Conservation (phyloP, 208 protist genomes). For the Crithidia mellificae region DNA sequence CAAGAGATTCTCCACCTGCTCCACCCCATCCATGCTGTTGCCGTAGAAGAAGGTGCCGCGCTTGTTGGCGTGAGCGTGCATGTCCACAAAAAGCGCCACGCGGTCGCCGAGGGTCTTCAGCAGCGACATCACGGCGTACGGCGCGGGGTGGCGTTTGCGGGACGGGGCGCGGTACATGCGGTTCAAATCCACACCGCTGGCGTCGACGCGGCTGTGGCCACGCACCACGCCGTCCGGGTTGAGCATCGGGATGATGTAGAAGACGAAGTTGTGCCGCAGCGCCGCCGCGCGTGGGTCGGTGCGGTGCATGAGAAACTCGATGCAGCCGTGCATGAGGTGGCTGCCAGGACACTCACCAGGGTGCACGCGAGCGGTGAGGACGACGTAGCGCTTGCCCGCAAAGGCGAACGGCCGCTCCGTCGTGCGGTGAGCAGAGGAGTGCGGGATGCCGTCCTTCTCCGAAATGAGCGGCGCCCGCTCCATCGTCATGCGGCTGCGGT, state of each 20-base stretch:
- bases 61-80: slow-evolving; percentile 95
- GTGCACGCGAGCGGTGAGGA: slow-evolving; percentile 92
- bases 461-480: slow-evolving; percentile 40
- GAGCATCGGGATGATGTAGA: slow-evolving; percentile 90
- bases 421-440: slow-evolving; percentile 54
- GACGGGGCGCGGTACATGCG: slow-evolving; percentile 89
- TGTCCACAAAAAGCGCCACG: slow-evolving; percentile 90
- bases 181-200: slow-evolving; percentile 92
- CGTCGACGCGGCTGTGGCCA: slow-evolving; percentile 93
- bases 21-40: slow-evolving; percentile 74
- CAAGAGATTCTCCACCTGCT: slow-evolving; percentile 81
- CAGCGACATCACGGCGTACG: slow-evolving; percentile 68
- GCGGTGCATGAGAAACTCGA: slow-evolving; percentile 85
- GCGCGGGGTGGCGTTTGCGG: slow-evolving; percentile 69
- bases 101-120: slow-evolving; percentile 48
- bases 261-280: slow-evolving; percentile 89
- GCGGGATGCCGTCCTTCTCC: slow-evolving; percentile 50
- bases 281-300: slow-evolving; percentile 69
- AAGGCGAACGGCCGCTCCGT: slow-evolving; percentile 68
- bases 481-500: slow-evolving; percentile 45
- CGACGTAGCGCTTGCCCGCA: slow-evolving; percentile 69
- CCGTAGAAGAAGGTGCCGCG: slow-evolving; percentile 94
- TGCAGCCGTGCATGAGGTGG: slow-evolving; percentile 93
- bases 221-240: slow-evolving; percentile 94
- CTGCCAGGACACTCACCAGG: slow-evolving; percentile 91